Conservation (phyloP, 2,329 filamentous ascomycete species). For the Endocalyx cinctus region DNA sequence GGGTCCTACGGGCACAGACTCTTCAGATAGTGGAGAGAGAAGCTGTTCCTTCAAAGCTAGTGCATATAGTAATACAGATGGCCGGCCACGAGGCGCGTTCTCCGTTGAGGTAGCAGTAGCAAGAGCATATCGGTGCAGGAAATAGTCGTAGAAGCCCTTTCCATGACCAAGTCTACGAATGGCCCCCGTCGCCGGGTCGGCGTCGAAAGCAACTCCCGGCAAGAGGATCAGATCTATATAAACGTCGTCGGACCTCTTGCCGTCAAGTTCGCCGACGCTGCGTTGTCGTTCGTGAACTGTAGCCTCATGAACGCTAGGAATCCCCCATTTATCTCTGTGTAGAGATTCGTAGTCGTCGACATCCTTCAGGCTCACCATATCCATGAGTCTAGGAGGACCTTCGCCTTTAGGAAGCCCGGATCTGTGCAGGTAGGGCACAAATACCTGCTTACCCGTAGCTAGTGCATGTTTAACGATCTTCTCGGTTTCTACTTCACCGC, state of each 20-base stretch:
- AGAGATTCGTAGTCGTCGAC: slow-evolving; percentile 75
- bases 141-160: slow-evolving; percentile 95
- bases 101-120: slow-evolving; percentile 28
- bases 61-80: slow-evolving; percentile 58
- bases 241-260: slow-evolving; percentile 33
- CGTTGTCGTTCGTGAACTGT: slow-evolving; percentile 65
- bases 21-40: slow-evolving; percentile 51
- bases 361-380: slow-evolving; percentile 79
- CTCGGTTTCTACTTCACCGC: slow-evolving; percentile 79
- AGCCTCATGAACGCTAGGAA: slow-evolving; percentile 71
- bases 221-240: slow-evolving; percentile 82
- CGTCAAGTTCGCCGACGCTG: slow-evolving; percentile 62
- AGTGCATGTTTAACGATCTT: slow-evolving; percentile 79
- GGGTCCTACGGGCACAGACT: slow-evolving; percentile 67
- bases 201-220: slow-evolving; percentile 89
- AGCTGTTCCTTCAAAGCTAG: slow-evolving; percentile 85
- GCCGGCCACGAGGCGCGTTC: slow-evolving; percentile 26
- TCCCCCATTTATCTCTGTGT: slow-evolving; percentile 81
- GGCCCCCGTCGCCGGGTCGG: slow-evolving; percentile 42
- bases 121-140: slow-evolving; percentile 68
- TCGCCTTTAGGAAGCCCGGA: slow-evolving; percentile 39
- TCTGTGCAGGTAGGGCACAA: slow-evolving; percentile 82
- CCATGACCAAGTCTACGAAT: slow-evolving; percentile 84
- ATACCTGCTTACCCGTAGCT: slow-evolving; percentile 73
- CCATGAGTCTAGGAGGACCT: slow-evolving; percentile 71